Evolutionary conservation across 2,329 filamentous ascomycete genomes (phyloP), one percentile per base, ranked within the genome.

Genomic region (Chaetomium sp.): DNA sequence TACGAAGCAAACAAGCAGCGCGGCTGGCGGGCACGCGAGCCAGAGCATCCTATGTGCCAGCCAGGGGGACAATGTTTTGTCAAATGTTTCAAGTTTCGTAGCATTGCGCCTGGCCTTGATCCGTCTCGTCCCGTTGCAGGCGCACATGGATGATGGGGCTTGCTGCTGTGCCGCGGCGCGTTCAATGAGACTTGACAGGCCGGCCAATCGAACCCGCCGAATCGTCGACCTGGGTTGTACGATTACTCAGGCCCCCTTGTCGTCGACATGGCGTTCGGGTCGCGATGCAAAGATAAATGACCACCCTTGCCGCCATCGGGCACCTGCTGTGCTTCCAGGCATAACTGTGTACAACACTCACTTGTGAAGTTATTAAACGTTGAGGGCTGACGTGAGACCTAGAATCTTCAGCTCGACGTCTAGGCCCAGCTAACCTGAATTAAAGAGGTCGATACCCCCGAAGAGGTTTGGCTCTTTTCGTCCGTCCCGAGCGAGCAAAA

Each of bases 241-340:
- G 58, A 51, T 60, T 60, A 60, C 58, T 60, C 58, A 60, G n/a
- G 21, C 33, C 58, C 53, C 29, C 53, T 8, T 56, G 31, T 21
- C 33, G 50, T 13, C 16, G 27, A 53, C 5, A 53, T 53, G 50
- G 50, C 50, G 50, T 53, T 53, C 50, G 16, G 13, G 13, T 56
- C 53, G 33, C 53, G 19, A 33, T 45, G 55, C 12, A 7, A 1
- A 47, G 35, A 29, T 45, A 45, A 29, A 55, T 38, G 27, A 27
- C 23, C 2, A 10, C 35, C 16, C 8, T 35, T 21, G 21, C 23
- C 53, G 7, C 53, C 29, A n/a, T 19, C 16, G 29, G 10, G 33
- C 51, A 54, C 51, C 51, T 25, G 51, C 51, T 31, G 33, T 25
- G 21, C 7, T n/a, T 57, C 21, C 23, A 25, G 53, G 33, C 27